Base-by-base conservation (phyloP, 169 alveolate genomes). In the Plasmodium sp. region DNA sequence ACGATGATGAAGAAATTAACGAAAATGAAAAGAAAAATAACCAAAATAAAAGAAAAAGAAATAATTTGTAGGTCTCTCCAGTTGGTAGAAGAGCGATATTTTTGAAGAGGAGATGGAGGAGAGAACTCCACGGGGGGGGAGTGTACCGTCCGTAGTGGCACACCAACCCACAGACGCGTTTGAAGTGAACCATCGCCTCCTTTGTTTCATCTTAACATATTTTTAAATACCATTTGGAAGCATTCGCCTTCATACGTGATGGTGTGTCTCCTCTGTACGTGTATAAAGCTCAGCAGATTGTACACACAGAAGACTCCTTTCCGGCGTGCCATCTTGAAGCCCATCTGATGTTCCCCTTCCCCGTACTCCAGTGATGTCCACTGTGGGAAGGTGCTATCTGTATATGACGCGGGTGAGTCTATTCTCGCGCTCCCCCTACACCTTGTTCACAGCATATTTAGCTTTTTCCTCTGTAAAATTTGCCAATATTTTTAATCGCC, bases 1-100 rank as follows among this genome's bases (percentile, higher is more conserved):
- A 83, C 5, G 71, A 83, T 3, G 92, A 39, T 58, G 81, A 83
- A 5, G 82, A 83, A 10, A 80, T 58, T 14, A 31, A 83, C 72
- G 58, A 86, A 5, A 56, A 41, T 56, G 18, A 56, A 0, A 27
- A 16, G 18, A 45, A 85, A 5, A 39, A 67, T 67, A 22, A 16
- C 18, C 3, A 27, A 27, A 31, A 73, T 10, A 74, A 84, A 18
- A 48, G 43, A 41, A 86, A 77, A 10, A 67, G 33, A 86, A 75
- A 33, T 18, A 67, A 67, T 67, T 51, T 14, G 18, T 51, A 51
- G 62, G 3, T 51, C 27, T 51, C 62, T 2, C 62, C 16, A 3
- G 62, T 51, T 22, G 10, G 18, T 14, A 51, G 27, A 51, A 16
- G 62, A 51, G 62, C 62, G 6, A 51, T 16, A 7, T 51, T 51